A percentile compares a stretch with the other conserved stretches of the same genome.
Conservation (phyloP, 2,329 filamentous ascomycete genomes). For the Endothia cerciana region DNA sequence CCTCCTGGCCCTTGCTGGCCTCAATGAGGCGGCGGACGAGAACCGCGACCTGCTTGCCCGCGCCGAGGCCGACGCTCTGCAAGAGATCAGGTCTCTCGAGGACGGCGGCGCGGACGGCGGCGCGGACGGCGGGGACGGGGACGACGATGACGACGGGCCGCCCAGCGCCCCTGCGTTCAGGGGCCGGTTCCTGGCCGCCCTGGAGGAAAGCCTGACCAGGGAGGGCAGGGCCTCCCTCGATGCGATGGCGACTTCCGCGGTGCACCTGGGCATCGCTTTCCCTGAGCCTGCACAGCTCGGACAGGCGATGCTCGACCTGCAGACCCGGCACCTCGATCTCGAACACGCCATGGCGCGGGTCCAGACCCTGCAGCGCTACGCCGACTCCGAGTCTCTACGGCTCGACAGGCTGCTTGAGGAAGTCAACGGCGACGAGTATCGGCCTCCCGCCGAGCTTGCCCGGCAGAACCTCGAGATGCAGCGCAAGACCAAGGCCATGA, state of each 20-base stretch:
- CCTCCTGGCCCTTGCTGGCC: slow-evolving; percentile 72
- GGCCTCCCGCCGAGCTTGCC: slow-evolving; percentile 61
- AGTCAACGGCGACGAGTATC: slow-evolving; percentile 52
- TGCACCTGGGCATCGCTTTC: slow-evolving; percentile 53
- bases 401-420: slow-evolving; percentile 46
- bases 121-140: too few species aligned
- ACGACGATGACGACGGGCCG: slow-evolving; percentile 40
- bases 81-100: slow-evolving; percentile 46
- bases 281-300: slow-evolving; percentile 55
- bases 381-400: slow-evolving; percentile 54
- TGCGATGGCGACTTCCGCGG: slow-evolving; percentile 57
- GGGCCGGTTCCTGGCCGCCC: slow-evolving; percentile 52
- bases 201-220: slow-evolving; percentile 58
- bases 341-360: slow-evolving; percentile 61
- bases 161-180: slow-evolving; percentile 34
- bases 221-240: slow-evolving; percentile 62
- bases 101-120: too few species aligned
- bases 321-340: slow-evolving; percentile 55
- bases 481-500: slow-evolving; percentile 69
- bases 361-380: slow-evolving; percentile 57
- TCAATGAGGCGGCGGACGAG: slow-evolving; percentile 80
- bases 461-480: slow-evolving; percentile 76
- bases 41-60: slow-evolving; percentile 61
- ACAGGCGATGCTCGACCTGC: slow-evolving; percentile 57
- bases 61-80: slow-evolving; percentile 63